Conservation (phyloP, 495 filamentous ascomycete species). For the Penicillium malachiteum region DNA sequence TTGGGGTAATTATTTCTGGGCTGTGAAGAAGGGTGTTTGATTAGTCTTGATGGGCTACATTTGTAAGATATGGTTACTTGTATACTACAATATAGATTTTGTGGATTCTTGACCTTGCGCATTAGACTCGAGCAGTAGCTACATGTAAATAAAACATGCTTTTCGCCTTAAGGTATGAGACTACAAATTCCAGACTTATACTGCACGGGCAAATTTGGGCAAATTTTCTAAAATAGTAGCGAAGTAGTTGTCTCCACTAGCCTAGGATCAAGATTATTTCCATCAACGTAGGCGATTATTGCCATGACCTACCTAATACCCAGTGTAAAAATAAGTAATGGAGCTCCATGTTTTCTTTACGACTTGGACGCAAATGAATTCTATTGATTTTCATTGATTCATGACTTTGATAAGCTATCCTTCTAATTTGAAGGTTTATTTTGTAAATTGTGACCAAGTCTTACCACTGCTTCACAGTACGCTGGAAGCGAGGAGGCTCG, state of each 20-base stretch:
- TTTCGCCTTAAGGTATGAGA: background rate
- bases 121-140: background rate
- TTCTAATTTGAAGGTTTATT: background rate
- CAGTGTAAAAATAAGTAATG: too few species aligned
- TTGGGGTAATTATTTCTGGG: conserved; percentile 97
- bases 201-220: too few species aligned
- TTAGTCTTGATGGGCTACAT: background rate
- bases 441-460: background rate
- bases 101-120: background rate
- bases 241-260: too few species aligned
- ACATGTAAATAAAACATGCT: background rate
- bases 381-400: conserved; percentile 9
- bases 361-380: background rate
- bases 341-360: too few species aligned
- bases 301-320: too few species aligned
- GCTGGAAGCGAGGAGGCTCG: conserved; percentile 50
- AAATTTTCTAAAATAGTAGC: too few species aligned
- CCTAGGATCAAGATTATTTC: too few species aligned
- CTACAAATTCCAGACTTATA: background rate
- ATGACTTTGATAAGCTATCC: conserved; percentile 1
- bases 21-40: conserved; percentile 61
- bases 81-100: conserved; percentile 3
- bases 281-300: too few species aligned
- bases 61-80: conserved; percentile 13
- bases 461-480: conserved; percentile 50